Evolutionary conservation across 192 early-diverging fungal species (phyloP), one percentile per base, ranked within the genome.

Genomic region (Linnemannia hyalina): DNA sequence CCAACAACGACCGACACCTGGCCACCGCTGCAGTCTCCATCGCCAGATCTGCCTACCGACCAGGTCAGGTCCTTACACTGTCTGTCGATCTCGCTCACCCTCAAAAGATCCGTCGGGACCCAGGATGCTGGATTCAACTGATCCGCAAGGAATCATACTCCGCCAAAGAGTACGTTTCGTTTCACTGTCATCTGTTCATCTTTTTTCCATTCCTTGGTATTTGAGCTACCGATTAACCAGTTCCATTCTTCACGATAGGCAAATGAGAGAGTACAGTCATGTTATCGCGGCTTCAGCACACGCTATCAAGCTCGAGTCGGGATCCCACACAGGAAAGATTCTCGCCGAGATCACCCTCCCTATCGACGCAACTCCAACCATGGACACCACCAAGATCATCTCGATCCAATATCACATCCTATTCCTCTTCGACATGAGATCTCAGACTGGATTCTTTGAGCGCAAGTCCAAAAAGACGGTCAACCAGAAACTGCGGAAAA

Each of bases 71-170:
- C 15, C 57, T 85, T 38, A 35, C 55, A 2, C 29, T 85, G 8
- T 52, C 41, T 0, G 70, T 85, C 13, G 73, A 80, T 6, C 73
- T 85, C 1, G 22, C 40, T 16, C 74, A 80, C 38, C 77, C 82
- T 47, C 23, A 35, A 22, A 35, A 44, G 15, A 46, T 85, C 11
- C 57, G 70, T 18, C 77, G 82, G 7, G 77, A 85, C 38, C 77
- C 82, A 15, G 82, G 77, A 0, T 85, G 82, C 35, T 85, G 82
- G 82, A 76, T 85, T 35, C 77, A 85, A 71, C 65, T 85, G 38
- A 16, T 85, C 22, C 77, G 82, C 18, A 85, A 85, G 36, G 82
- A 85, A 41, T 35, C 22, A 15, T 85, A 73, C 41, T 32, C 44
- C 2, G 82, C 82, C 15, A 78, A 78, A 63, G 76, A 85, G 82